These are phyloP conservation scores for Lathyrus aphaca DNA, from an alignment of 306 rosid species.

Conservation along the genomic window DNA sequence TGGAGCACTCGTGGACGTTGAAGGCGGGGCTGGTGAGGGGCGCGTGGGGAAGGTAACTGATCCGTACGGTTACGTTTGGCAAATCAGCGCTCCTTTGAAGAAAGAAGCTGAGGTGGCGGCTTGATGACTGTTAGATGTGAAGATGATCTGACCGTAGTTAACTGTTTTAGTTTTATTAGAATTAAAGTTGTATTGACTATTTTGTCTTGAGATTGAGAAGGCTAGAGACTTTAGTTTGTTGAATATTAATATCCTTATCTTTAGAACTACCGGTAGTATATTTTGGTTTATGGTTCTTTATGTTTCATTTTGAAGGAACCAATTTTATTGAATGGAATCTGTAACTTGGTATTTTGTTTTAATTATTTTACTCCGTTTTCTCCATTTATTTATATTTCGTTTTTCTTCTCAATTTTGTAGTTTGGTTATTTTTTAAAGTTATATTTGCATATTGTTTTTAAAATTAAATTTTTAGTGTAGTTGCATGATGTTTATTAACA, in stretches of 20 bases:
- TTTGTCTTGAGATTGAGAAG: background rate
- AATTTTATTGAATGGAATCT: no score
- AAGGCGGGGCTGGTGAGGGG: constrained; percentile 57
- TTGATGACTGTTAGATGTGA: constrained; percentile 10
- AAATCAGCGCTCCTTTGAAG: constrained; percentile 40
- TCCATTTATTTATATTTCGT: no score
- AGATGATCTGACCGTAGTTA: background rate
- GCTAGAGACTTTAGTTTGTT: background rate
- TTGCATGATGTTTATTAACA: no score
- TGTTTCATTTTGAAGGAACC: background rate
- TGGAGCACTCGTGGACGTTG: constrained; percentile 62
- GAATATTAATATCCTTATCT: background rate
- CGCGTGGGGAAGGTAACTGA: constrained; percentile 73
- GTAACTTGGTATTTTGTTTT: no score
- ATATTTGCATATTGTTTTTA: no score
- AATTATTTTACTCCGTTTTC: no score
- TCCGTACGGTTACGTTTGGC: constrained; percentile 73
- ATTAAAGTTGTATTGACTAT: background rate
- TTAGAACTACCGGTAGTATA: background rate
- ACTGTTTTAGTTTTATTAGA: background rate
- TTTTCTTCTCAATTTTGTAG: no score
- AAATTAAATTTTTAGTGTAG: no score
- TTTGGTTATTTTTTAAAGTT: no score
- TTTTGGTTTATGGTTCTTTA: background rate
- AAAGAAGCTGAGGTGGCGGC: constrained; percentile 36